Evolutionary conservation across 2,329 filamentous ascomycete species (phyloP), one percentile per base, ranked within the genome.

Genomic region (Camptophora hylomeconis): DNA sequence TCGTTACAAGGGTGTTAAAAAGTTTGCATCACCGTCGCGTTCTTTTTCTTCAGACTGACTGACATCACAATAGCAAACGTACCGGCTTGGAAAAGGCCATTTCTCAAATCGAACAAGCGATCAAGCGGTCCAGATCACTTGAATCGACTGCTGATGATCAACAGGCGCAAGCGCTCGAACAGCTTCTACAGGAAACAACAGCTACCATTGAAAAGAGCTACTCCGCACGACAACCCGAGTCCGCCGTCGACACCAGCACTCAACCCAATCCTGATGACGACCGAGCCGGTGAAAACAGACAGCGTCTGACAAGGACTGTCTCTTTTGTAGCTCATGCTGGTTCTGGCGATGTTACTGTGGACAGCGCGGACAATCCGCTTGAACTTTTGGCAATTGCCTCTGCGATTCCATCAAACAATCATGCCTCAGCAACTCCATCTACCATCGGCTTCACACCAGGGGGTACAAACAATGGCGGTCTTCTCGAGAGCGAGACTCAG

Each of bases 1-100:
- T 5, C 62, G 78, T 27, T 75, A 80, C 46, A 81, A 81, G 47
- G 78, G 77, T 13, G 76, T 81, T 36, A 82, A 81, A 51, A 82
- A 82, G 77, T n/a, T n/a, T n/a, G n/a, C n/a, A n/a, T n/a, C n/a
- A n/a, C n/a, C n/a, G n/a, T n/a, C n/a, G n/a, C n/a, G n/a, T n/a
- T n/a, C n/a, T n/a, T n/a, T n/a, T n/a, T n/a, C n/a, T n/a, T n/a
- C n/a, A n/a, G n/a, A n/a, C n/a, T n/a, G n/a, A 25, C 17, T 29
- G 17, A 10, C 2, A 30, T 7, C 20, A 10, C 38, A n/a, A n/a
- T n/a, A 81, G 77, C 51, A 83, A 83, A 52, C 70, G 78, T 21
- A 76, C 73, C 10, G 78, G 78, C 1, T 56, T 82, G 17, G 77
- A 81, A 38, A 82, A 81, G 53, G 77, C 77, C 3, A 65, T 83